Evolutionary conservation across 2,329 filamentous ascomycete genomes (phyloP), one percentile per base, ranked within the genome.

Genomic region (Dothideomycetidae sp.): DNA sequence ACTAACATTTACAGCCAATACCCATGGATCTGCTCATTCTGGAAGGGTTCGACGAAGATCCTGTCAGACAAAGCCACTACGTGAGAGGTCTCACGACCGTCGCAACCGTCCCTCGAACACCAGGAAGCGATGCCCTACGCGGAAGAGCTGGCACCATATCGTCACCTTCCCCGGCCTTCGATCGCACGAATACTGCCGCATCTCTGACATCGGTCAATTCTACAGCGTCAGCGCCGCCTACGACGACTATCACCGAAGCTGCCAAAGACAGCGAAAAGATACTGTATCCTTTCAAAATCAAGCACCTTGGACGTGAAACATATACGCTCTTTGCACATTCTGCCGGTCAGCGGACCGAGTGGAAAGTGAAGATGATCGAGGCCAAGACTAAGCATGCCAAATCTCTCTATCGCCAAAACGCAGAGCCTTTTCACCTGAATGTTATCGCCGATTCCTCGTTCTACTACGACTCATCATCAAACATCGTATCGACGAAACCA

Each of bases 21-120:
- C 90, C 90, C 0, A 98, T 98, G 88, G 86, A 93, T 49, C 67
- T 98, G 2, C 67, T 98, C 16, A 82, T 93, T 34, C 67, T 98
- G 1, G 92, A 98, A 58, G 93, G 82, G 55, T 78, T 82, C 48
- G 83, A 88, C 47, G 92, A 98, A 46, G 84, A 93, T 46, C 78
- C 90, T 0, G 81, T 96, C 4, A 73, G 86, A 39, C 93, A 90
- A 55, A 77, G 72, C 2, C 68, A 73, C 1, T 56, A 57, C 35
- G 68, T 80, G 48, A 86, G 84, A 54, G 77, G 81, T 30, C 73
- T 88, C 36, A 73, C 77, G 34, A 70, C 76, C 15, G 67, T 79
- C 21, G 64, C 71, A n/a, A 69, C 75, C 16, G 66, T 76, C 9
- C 64, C 73, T 5, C 68, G 73, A 1, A 48, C 49, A 28, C 13